A percentile compares a stretch with the other conserved stretches of the same genome.
These are phyloP conservation scores for Phlebiopsis flavidoalba DNA, from an alignment of 768 basidiomycete genomes.

Conservation along the genomic window DNA sequence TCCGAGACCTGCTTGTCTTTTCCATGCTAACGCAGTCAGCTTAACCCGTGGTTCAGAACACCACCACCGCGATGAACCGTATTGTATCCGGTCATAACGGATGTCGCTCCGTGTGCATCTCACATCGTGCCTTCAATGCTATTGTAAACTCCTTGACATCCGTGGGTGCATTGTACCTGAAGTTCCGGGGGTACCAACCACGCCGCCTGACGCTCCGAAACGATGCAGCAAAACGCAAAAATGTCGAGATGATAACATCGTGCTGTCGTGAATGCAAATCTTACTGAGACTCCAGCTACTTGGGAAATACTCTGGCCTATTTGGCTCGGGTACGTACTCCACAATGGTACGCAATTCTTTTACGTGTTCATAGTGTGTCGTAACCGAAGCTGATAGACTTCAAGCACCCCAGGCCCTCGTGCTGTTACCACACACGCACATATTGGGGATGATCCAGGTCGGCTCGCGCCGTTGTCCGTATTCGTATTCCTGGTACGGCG, in stretches of 20 bases:
- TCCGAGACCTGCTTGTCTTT: not conserved
- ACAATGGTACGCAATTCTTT: not conserved
- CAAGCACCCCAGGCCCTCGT: not conserved
- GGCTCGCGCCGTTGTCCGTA: no score
- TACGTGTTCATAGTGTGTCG: not conserved
- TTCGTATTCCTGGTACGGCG: no score
- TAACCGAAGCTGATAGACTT: not conserved
- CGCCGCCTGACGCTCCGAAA: no score
- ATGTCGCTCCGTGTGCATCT: not conserved
- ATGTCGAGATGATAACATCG: no score
- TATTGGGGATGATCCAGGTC: no score
- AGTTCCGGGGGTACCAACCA: no score
- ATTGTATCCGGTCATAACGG: not conserved
- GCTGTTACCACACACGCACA: not conserved
- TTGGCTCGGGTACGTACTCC: not conserved
- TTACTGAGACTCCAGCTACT: no score
- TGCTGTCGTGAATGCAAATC: no score
- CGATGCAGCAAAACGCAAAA: no score
- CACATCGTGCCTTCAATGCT: not conserved
- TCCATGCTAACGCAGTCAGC: not conserved
- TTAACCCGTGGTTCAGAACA: not conserved
- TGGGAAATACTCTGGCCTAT: not conserved
- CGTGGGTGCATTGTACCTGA: not conserved
- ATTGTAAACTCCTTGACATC: not conserved
- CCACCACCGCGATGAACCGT: not conserved